Percentiles rank a stretch among this genome's conserved stretches.
Evolutionary conservation across 352 stramenopile genomes (phyloP).

Genomic region (Peronospora belbahrii): DNA sequence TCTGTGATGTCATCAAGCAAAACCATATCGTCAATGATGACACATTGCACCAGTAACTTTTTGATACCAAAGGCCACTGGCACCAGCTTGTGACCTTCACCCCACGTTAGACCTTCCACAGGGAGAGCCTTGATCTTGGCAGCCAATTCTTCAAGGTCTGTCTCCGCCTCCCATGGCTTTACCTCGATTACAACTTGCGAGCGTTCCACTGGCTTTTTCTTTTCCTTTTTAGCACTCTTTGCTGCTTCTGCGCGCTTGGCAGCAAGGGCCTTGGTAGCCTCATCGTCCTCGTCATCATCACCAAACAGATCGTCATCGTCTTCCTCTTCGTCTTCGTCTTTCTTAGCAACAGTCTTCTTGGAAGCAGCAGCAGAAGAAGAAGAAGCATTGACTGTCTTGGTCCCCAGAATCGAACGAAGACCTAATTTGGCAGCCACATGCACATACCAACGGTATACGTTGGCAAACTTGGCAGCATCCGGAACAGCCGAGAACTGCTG

Average conservation of each 20-base stretch:
- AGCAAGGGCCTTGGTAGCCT: constrained; percentile 41
- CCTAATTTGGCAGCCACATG: constrained; percentile 54
- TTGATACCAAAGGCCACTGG: constrained; percentile 82
- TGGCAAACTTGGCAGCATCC: constrained; percentile 44
- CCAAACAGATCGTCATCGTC: constrained; percentile 44
- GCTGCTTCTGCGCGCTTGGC: constrained; percentile 47
- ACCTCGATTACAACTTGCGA: constrained; percentile 63
- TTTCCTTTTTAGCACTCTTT: constrained; percentile 54
- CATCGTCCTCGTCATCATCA: constrained; percentile 56
- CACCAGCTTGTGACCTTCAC: constrained; percentile 78
- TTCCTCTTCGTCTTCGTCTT: constrained; percentile 37
- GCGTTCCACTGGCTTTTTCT: constrained; percentile 55
- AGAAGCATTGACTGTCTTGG: too few relatives aligned
- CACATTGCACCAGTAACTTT: constrained; percentile 77
- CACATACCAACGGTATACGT: constrained; percentile 68
- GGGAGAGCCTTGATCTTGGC: constrained; percentile 68
- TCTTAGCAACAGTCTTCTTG: constrained; percentile 18
- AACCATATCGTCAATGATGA: constrained; percentile 79
- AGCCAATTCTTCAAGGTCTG: constrained; percentile 62
- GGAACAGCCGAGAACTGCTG: constrained; percentile 32
- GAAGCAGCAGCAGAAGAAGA: constrained; percentile 9
- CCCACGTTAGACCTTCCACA: constrained; percentile 69
- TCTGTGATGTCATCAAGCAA: constrained; percentile 80
- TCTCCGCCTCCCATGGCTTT: constrained; percentile 76
- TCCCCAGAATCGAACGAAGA: constrained; percentile 33